Base-by-base conservation (phyloP, 2,329 filamentous ascomycete species). In the Ascochyta lentis region DNA sequence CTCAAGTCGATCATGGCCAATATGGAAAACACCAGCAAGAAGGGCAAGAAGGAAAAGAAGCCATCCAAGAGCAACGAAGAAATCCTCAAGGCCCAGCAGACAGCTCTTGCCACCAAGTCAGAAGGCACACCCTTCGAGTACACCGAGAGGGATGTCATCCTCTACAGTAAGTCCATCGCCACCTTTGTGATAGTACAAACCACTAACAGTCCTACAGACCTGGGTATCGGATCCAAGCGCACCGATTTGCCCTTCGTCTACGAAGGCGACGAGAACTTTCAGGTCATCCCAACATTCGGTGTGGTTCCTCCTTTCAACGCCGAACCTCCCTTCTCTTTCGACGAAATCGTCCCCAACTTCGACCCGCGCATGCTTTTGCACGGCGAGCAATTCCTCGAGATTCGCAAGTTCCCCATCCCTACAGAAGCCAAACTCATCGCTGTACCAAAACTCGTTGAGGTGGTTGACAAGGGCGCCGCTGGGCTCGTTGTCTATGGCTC, bases 291-390 rank as follows among this genome's bases (percentile, higher is more conserved):
- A 49, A 96, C 92, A n/a, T 99, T 91, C 71, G 95, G 93, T 75
- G 95, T 98, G 60, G 89, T 99, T 68, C 95, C 95, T n/a, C 90
- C 88, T 69, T 97, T 98, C 81, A 89, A 89, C 46, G 89, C 92
- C 58, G 84, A 90, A 64, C 81, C 87, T 58, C 91, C 94, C 26
- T 98, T 90, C 81, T 87, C 83, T 76, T 84, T 95, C 69, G 86
- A 87, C 71, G 86, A 93, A 54, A 85, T 99, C 59, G 89, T 98
- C 26, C 92, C 93, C 76, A 96, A 98, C 83, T 99, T 97, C 83
- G 92, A 87, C 34, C 94, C 93, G 59, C 97, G 96, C 92, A 97
- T 97, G 92, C 87, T 99, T 46, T 89, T 99, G 23, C 95, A 99
- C 80, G 95, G 95, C 73, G 95, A 99, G 83, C 95, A 99, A 78